Evolutionary conservation across 352 stramenopile genomes (phyloP).

Genomic region (Globisporangium mamillatum): DNA sequence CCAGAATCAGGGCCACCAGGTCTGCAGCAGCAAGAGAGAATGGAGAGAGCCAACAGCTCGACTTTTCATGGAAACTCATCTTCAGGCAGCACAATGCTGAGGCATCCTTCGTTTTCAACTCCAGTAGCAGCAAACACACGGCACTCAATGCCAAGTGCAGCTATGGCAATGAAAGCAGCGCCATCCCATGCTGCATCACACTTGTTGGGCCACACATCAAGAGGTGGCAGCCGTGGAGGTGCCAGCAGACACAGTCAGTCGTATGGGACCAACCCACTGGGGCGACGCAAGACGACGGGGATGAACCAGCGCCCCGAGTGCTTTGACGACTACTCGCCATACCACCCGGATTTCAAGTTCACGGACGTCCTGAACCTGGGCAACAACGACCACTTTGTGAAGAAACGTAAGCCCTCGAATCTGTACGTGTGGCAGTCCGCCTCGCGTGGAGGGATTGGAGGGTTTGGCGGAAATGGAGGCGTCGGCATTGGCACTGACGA

Average conservation of each 20-base stretch:
- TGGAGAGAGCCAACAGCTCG: not conserved
- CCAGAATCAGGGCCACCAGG: not conserved
- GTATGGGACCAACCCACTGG: not conserved
- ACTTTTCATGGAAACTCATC: not conserved
- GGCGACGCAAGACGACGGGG: conserved; percentile 9
- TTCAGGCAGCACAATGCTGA: not conserved
- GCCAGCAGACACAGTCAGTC: not conserved
- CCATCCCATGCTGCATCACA: not conserved
- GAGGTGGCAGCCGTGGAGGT: not conserved
- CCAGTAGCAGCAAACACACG: not conserved
- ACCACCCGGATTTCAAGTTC: conserved; percentile 61
- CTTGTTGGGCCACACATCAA: not conserved
- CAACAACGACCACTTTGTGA: conserved; percentile 28
- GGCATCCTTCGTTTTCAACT: not conserved
- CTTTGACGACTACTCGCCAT: conserved; percentile 81
- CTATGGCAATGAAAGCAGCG: not conserved
- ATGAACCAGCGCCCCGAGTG: conserved; percentile 33
- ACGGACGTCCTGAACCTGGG: conserved; percentile 33
- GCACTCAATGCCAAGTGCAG: not conserved
- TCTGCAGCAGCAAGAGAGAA: not conserved
- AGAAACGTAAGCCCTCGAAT: not conserved
- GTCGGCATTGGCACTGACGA: not conserved
- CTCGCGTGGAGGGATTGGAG: not conserved
- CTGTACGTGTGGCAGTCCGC: conserved; percentile 3
- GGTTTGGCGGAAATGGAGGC: not conserved